Base-by-base conservation (phyloP, 2,329 filamentous ascomycete genomes). In the Claviceps spartinae region DNA sequence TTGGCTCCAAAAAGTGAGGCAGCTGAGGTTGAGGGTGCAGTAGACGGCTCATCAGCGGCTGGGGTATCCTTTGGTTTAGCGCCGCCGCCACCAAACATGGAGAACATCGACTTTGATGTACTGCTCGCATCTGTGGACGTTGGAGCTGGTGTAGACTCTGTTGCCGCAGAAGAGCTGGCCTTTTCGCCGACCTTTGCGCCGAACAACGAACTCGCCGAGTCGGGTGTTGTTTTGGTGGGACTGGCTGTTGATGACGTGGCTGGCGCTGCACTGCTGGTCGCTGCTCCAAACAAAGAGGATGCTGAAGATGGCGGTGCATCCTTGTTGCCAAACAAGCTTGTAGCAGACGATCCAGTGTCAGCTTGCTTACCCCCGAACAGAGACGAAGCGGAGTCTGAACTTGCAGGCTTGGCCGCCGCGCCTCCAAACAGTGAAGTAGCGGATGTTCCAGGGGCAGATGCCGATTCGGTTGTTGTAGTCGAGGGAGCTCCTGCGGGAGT, bases 401-500 rank as follows among this genome's bases (percentile, higher is more conserved):
- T 48, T 37, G 54, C 47, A 40, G 62, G 55, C 38, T 60, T 59
- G 40, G 59, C 54, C 18, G 56, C 53, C 16, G 56, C 55, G 36
- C 54, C 53, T 9, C 60, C 59, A 51, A 66, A 66, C 11, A 66
- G 51, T 44, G 56, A 56, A 24, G 58, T 56, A 14, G 59, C 47
- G 20, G 55, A 54, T 20, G 51, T 36, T 5, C 47, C 53, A 13
- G 50, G 36, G 24, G 46, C 37, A 34, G 52, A 24, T 2, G 48
- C 55, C 50, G 64, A 56, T 53, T 65, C 64, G n/a, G 63, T 57
- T 22, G 61, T 56, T 51, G 66, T 69, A 5, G 67, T 60, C 0
- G 76, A 75, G 52, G 77, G 77, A n/a, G 73, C 71, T 38, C 77
- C 77, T 22, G 76, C 76, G 16, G 77, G 76, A 38, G 77, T 79